Base-by-base conservation (phyloP, 1,139 yeast species). In the Blastobotrys indianensis region DNA sequence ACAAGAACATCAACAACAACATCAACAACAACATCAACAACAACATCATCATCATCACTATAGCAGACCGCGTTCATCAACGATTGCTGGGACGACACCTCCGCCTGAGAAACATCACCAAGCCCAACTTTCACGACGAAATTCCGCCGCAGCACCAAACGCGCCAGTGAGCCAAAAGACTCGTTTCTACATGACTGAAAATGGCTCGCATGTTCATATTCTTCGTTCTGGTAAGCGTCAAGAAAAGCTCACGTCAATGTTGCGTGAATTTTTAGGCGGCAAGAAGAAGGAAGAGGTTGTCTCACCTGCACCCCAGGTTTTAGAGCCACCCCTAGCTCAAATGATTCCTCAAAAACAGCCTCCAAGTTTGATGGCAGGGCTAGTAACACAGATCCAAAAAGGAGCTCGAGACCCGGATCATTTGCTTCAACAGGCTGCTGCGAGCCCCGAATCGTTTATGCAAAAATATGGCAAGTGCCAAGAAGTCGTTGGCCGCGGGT, bases 401-500 rank as follows among this genome's bases (percentile, higher is more conserved):
- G 57, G 58, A 9, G 53, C 54, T 13, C 41, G 38, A 20, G 54
- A 54, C 10, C 52, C 49, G 6, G 54, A 51, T 8, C 40, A 51
- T 7, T 41, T 54, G 32, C 45, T 53, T 6, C 28, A 45, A 10
- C 44, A 49, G 13, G 45, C 42, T 29, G 61, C 54, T 58, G 61
- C 54, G 58, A 61, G 37, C 47, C 50, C 59, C 6, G 50, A 57
- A 37, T 65, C 78, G 11, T 74, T 80, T 59, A 73, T 72, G 16
- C 80, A 82, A 46, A 77, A 85, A 58, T 87, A 87, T 60, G 96
- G 96, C 30, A 72, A 76, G 41, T 82, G 92, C 56, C 87, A 79
- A 58, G 90, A 83, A 54, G 79, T 85, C 25, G 76, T 87, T 42
- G 96, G 96, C 17, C 76, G 79, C 44, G 95, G 95, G 13, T 79